phyloP scores from a whole-genome alignment of 441 rosid genomes.

The Rhodomyrtus psidioides region DNA sequence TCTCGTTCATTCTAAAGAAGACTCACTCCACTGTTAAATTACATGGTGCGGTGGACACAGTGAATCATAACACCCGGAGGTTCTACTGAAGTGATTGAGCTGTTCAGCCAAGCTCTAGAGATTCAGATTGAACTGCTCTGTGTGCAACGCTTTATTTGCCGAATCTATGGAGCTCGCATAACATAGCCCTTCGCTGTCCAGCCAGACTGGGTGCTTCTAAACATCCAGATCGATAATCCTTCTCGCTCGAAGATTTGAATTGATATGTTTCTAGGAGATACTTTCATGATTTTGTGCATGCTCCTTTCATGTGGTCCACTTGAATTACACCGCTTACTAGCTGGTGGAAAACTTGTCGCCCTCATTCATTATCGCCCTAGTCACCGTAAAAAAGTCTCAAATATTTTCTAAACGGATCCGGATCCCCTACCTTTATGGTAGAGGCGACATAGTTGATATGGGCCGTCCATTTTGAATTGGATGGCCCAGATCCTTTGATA shows the following conservation, averaged over 20 bases:
- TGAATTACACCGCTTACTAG: neutral
- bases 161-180: neutral
- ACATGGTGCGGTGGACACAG: neutral
- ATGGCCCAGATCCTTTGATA: too few species aligned
- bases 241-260: neutral
- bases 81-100: neutral
- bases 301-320: neutral
- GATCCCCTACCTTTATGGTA: too few species aligned
- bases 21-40: neutral
- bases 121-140: neutral
- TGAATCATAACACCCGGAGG: neutral
- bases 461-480: too few species aligned
- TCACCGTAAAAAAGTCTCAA: neutral
- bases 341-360: neutral
- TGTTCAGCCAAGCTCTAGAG: neutral
- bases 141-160: neutral
- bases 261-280: neutral
- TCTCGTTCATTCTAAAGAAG: neutral
- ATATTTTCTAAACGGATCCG: neutral
- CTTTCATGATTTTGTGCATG: neutral
- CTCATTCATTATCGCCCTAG: neutral
- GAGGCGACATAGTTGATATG: too few species aligned
- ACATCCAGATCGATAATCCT: neutral
- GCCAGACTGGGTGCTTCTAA: neutral
- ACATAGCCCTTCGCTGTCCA: neutral